Conservation (phyloP, 768 basidiomycete species). For the Suillus subalutaceus region DNA sequence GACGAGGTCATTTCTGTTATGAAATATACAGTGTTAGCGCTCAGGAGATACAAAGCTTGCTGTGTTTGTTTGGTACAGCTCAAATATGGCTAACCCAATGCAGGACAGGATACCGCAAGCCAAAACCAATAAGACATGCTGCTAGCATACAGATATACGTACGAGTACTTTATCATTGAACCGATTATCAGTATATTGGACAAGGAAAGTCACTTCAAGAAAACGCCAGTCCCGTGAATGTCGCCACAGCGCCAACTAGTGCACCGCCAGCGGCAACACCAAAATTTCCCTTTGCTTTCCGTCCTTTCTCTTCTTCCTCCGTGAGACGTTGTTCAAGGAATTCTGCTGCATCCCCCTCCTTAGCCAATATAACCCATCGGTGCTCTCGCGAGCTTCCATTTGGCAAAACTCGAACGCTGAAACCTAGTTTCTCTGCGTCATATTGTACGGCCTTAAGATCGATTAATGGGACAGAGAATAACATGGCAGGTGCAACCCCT, state of each 20-base stretch:
- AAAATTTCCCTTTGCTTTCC: slow-evolving; percentile 31
- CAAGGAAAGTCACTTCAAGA: slow-evolving; percentile 32
- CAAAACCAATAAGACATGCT: background rate
- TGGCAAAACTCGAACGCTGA: slow-evolving; percentile 44
- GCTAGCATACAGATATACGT: background rate
- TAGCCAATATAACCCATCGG: slow-evolving; percentile 56
- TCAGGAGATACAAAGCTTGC: background rate
- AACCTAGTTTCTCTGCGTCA: slow-evolving; percentile 46
- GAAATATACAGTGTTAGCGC: background rate
- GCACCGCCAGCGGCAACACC: slow-evolving; percentile 56
- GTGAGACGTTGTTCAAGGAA: slow-evolving; percentile 28
- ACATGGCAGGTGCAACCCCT: slow-evolving; percentile 43
- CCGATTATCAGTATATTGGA: background rate
- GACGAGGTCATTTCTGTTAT: slow-evolving; percentile 1
- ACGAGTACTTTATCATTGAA: background rate
- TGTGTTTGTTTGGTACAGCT: slow-evolving; percentile 3
- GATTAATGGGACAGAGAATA: slow-evolving; percentile 49
- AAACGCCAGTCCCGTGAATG: slow-evolving; percentile 61
- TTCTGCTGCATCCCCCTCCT: slow-evolving; percentile 49
- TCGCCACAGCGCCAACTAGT: slow-evolving; percentile 63
- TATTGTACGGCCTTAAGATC: slow-evolving; percentile 45
- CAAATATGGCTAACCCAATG: background rate
- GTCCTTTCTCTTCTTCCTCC: slow-evolving; percentile 33
- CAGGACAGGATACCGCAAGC: background rate
- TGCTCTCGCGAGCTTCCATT: slow-evolving; percentile 33